Evolutionary conservation across 192 early-diverging fungal genomes (phyloP), one percentile per base, ranked within the genome.

Genomic region (Coemansia sp.): DNA sequence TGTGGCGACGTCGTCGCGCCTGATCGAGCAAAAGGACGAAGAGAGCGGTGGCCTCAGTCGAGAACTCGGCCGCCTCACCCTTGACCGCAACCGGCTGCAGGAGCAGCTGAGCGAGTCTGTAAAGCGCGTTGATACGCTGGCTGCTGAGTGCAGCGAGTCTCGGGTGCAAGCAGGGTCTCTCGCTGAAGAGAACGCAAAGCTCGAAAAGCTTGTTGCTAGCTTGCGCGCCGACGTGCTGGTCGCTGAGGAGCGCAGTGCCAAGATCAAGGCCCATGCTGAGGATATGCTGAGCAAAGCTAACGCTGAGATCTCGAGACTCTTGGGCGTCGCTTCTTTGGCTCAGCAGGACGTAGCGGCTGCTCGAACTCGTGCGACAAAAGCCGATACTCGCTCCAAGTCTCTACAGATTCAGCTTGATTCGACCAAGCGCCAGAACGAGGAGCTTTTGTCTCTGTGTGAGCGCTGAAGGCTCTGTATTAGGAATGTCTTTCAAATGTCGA

Each of bases 191-290:
- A 75, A 83, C 62, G 13, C 59, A 37, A 66, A 69, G 13, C 66
- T 78, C 31, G 64, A 78, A 41, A 50, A 37, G 17, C 63, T 71
- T 7, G 68, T 34, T 42, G 65, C 37, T 17, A 60, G 53, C 40
- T 62, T 78, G 54, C 69, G 56, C 42, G 59, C 62, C 50, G 81
- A 83, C 45, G 67, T 83, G 31, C 35, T 66, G 36, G 68, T 78
- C 7, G 81, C 76, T 6, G 75, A 83, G 42, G 72, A 78, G 46
- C 75, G 81, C 35, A 78, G 64, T 51, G 24, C 40, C 13, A 70
- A 51, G 19, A 78, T 83, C 67, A 77, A 67, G n/a, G 44, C 66
- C 50, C 67, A 78, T n/a, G 81, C 81, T 0, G 69, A 78, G n/a
- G 68, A 50, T 14, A 83, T 77, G 17, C 53, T 83, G 33, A 40